Evolutionary conservation across 2,329 filamentous ascomycete genomes (phyloP), one percentile per base, ranked within the genome.

Genomic region (Penicillium nordicum): DNA sequence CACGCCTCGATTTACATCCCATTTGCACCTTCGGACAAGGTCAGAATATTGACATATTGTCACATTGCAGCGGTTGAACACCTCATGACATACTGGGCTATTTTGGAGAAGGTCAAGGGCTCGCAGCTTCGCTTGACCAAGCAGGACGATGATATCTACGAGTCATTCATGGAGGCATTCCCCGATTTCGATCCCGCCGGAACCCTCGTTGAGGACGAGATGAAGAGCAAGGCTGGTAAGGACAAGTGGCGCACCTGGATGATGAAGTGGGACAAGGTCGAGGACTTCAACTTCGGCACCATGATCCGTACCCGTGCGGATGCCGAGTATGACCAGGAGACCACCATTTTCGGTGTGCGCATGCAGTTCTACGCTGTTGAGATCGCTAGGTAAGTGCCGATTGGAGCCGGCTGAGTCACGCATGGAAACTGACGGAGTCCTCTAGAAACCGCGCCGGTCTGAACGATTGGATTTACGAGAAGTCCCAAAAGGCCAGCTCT

Each of bases 221-320:
- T 99, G 93, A 99, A 99, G 87, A 97, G 90, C 83, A 95, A 96
- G 79, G 77, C 80, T 14, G 93, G 93, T 72, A 99, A 99, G 81
- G 91, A 95, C 77, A 84, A 84, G 72, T 99, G 94, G 94, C 86
- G 94, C 69, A 89, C 88, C 63, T 99, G 97, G 79, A 89, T 97
- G 84, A 92, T 89, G 82, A 80, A 82, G 60, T 99, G 97, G 79
- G 92, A 96, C 76, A 93, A 84, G 77, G 81, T 99, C n/a, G 88
- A 94, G 62, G 95, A 99, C 77, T 99, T 87, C 82, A 99, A 97
- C 80, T 99, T 97, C 75, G 94, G 94, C 54, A 97, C 94, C 34
- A 92, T 99, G 83, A 74, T 99, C 67, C 86, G 94, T 56, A 82
- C 84, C 55, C 89, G 84, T 69, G 83, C 91, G 37, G 90, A 89